These are phyloP conservation scores for Spironucleus salmonicida DNA, from an alignment of 208 protist species.

Conservation along the genomic window DNA sequence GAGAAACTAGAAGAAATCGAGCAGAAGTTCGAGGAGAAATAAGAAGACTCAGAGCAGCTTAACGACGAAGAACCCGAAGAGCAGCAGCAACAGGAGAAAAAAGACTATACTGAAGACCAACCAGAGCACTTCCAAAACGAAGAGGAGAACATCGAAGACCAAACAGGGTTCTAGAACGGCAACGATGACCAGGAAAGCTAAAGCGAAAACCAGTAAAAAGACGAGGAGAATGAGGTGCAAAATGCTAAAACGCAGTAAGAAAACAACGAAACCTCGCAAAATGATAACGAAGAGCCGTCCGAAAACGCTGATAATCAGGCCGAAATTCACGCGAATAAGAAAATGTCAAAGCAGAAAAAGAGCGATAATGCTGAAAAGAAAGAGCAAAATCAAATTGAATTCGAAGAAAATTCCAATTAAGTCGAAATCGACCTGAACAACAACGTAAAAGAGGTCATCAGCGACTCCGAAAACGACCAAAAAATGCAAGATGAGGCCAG, in stretches of 20 bases:
- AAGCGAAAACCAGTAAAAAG: not conserved
- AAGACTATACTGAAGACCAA: conserved; percentile 12
- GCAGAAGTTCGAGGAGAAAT: conserved; percentile 41
- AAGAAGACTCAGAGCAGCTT: conserved; percentile 46
- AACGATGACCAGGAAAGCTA: not conserved
- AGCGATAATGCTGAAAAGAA: conserved; percentile 18
- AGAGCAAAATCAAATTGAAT: not conserved
- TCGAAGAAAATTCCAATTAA: conserved; percentile 23
- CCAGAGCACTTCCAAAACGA: not conserved
- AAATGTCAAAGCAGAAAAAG: too few species aligned
- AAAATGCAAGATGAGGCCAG: not conserved
- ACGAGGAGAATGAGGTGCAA: not conserved
- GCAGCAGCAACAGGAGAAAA: not conserved
- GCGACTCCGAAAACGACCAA: not conserved
- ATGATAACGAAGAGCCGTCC: conserved; percentile 36
- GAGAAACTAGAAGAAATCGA: conserved; percentile 27
- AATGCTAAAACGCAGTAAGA: conserved; percentile 32
- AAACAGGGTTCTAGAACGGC: not conserved
- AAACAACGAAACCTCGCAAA: conserved; percentile 25
- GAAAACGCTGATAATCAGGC: conserved; percentile 29
- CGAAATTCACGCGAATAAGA: not conserved
- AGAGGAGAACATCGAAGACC: conserved; percentile 2
- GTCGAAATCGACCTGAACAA: conserved; percentile 1
- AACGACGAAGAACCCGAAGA: conserved; percentile 39
- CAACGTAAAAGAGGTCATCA: conserved; percentile 8